These are phyloP conservation scores for Marasmius tenuissimus DNA, from an alignment of 1,284 basidiomycete species.

Conservation along the genomic window DNA sequence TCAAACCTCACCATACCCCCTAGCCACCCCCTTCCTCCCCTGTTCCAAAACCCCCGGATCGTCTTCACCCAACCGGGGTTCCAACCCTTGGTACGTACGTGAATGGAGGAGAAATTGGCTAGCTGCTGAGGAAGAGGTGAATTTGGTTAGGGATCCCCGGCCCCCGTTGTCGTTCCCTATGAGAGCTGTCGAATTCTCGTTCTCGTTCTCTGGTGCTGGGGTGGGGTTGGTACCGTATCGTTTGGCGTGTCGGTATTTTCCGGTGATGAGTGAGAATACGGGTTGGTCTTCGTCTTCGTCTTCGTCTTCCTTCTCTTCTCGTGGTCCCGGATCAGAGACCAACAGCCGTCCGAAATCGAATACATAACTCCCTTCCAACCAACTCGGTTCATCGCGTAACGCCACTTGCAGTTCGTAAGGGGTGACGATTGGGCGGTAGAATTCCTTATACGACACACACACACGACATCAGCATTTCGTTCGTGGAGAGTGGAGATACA, in stretches of 20 bases:
- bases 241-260: constrained; percentile 80
- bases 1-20: constrained; percentile 59
- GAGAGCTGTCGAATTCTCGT: constrained; percentile 35
- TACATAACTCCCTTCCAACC: constrained; percentile 82
- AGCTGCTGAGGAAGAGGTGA: constrained; percentile 72
- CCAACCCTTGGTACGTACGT: constrained; percentile 83
- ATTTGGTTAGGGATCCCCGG: constrained; percentile 49
- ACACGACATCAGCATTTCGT: no score
- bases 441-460: constrained; percentile 66
- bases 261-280: constrained; percentile 85
- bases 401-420: constrained; percentile 92
- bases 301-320: constrained; percentile 23
- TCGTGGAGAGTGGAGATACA: neutral
- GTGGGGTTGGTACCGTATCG: constrained; percentile 49
- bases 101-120: constrained; percentile 68
- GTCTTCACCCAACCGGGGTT: constrained; percentile 78
- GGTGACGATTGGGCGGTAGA: constrained; percentile 88
- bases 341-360: constrained; percentile 75
- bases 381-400: constrained; percentile 61
- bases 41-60: constrained; percentile 83
- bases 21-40: constrained; percentile 87
- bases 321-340: neutral
- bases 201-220: neutral
- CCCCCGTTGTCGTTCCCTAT: constrained; percentile 64
- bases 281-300: constrained; percentile 64